Evolutionary conservation across 345 rosid species (phyloP).

Genomic region (Raphanus raphanistrum): DNA sequence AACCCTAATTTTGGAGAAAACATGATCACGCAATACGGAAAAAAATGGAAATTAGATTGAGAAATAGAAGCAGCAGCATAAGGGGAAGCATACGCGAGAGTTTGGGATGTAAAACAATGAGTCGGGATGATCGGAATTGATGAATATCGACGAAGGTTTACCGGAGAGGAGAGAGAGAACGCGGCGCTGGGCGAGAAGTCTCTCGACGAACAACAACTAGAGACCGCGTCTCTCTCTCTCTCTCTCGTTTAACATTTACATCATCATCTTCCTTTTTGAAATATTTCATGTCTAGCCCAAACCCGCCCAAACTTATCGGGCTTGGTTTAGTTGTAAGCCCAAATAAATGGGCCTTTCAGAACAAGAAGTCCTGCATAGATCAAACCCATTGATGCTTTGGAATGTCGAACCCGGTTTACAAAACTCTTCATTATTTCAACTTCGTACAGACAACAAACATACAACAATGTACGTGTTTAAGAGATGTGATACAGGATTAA

Average conservation of each 20-base stretch:
- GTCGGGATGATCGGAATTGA: neutral
- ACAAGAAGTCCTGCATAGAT: neutral
- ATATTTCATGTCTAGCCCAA: neutral
- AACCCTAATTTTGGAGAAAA: neutral
- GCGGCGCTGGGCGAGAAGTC: neutral
- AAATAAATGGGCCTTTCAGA: neutral
- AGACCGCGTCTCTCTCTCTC: neutral
- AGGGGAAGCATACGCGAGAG: neutral
- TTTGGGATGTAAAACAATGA: neutral
- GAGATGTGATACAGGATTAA: too few species aligned
- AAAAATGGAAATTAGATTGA: neutral
- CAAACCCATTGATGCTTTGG: neutral
- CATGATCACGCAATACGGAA: neutral
- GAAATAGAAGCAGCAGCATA: neutral
- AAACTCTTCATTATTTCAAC: neutral
- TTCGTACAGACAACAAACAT: neutral
- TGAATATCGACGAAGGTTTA: neutral
- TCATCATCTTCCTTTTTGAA: neutral
- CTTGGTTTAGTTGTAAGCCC: too few species aligned
- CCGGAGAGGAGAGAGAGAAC: neutral
- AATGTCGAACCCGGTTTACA: neutral
- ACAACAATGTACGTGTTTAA: too few species aligned
- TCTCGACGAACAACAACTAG: neutral
- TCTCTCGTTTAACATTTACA: neutral
- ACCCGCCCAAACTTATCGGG: too few species aligned